phyloP scores from a whole-genome alignment of 495 filamentous ascomycete genomes.

The Physcia stellaris region DNA sequence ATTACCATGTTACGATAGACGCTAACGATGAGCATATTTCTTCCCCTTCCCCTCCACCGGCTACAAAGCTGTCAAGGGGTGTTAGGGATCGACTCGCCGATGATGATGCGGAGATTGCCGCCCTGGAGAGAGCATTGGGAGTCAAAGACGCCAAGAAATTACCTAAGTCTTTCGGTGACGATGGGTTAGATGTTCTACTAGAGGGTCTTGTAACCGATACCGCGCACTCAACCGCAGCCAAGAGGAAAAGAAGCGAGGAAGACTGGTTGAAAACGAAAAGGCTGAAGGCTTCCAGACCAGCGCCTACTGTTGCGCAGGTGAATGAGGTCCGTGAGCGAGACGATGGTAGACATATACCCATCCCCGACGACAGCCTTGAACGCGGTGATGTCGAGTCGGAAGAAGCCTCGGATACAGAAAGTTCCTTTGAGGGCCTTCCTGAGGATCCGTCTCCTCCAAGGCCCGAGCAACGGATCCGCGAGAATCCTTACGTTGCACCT shows the following conservation, averaged over 20 bases:
- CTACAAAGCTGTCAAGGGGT: slow-evolving; percentile 36
- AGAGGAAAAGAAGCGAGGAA: slow-evolving; percentile 43
- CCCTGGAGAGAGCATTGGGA: slow-evolving; percentile 77
- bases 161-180: slow-evolving; percentile 66
- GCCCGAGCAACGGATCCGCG: slow-evolving; percentile 26
- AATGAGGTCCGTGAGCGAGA: no score
- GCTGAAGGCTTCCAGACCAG: slow-evolving; percentile 43
- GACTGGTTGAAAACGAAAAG: slow-evolving; percentile 50
- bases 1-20: no score
- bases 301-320: slow-evolving; percentile 15
- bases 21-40: slow-evolving; percentile 9
- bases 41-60: slow-evolving; percentile 10
- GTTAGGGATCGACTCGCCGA: slow-evolving; percentile 50
- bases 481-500: slow-evolving; percentile 54
- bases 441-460: slow-evolving; percentile 13
- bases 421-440: slow-evolving; percentile 29
- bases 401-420: slow-evolving; percentile 17
- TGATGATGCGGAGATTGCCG: slow-evolving; percentile 81
- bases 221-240: slow-evolving; percentile 15
- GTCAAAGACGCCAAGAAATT: slow-evolving; percentile 64
- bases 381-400: slow-evolving; percentile 17
- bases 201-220: slow-evolving; percentile 47
- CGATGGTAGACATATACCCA: slow-evolving; percentile 20
- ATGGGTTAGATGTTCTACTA: slow-evolving; percentile 69
- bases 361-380: slow-evolving; percentile 13